Percentiles rank a stretch among this genome's conserved stretches.
These are phyloP conservation scores for Rhynchospora pubera DNA, from an alignment of 176 grass and related monocot species.

Conservation along the genomic window DNA sequence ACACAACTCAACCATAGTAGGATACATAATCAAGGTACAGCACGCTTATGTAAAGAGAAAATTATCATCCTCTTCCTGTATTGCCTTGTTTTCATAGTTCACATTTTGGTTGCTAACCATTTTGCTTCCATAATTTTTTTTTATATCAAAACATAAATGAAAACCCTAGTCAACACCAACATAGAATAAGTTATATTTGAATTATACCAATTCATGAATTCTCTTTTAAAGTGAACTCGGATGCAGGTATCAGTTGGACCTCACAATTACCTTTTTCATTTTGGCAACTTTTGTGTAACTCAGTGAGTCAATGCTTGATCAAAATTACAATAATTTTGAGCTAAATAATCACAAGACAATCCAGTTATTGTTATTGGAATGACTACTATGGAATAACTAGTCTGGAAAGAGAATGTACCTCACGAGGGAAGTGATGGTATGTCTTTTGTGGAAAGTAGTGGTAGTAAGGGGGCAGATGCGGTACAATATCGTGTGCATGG, in stretches of 20 bases:
- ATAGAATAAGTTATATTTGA: background rate
- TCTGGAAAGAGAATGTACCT: slow-evolving; percentile 38
- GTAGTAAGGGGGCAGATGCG: slow-evolving; percentile 86
- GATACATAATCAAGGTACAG: background rate
- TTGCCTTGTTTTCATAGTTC: background rate
- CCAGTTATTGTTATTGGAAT: background rate
- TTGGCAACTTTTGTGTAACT: background rate
- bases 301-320: background rate
- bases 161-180: background rate
- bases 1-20: background rate
- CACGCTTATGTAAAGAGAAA: background rate
- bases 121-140: background rate
- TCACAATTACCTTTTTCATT: background rate
- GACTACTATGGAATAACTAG: background rate
- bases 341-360: background rate
- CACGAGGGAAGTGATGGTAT: slow-evolving; percentile 88
- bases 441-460: slow-evolving; percentile 70
- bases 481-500: slow-evolving; percentile 69
- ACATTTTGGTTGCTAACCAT: background rate
- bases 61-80: background rate
- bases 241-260: background rate
- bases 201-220: background rate
- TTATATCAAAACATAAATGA: background rate
- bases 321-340: background rate
- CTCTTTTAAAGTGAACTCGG: background rate